A percentile compares a stretch with the other conserved stretches of the same genome.
These are phyloP conservation scores for Pythium sukuiense DNA, from an alignment of 352 stramenopile species.

Conservation along the genomic window DNA sequence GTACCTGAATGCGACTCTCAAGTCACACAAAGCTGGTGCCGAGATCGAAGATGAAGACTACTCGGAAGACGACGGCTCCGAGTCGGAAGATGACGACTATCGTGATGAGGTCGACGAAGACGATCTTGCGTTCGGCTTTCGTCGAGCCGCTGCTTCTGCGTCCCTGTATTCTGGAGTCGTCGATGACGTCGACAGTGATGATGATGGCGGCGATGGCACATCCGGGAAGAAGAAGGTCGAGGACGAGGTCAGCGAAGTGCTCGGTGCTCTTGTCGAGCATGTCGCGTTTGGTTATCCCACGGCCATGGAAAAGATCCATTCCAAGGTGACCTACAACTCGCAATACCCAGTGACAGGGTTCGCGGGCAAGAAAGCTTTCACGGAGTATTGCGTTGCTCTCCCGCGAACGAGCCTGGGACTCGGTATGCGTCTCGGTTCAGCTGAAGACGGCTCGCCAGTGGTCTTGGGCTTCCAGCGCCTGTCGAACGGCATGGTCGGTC, in stretches of 20 bases:
- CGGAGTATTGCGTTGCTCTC: slow-evolving; percentile 74
- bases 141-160: slow-evolving; percentile 25
- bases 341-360: slow-evolving; percentile 56
- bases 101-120: slow-evolving; percentile 67
- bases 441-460: slow-evolving; percentile 51
- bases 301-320: slow-evolving; percentile 39
- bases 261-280: slow-evolving; percentile 82
- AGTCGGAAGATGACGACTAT: slow-evolving; percentile 70
- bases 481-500: slow-evolving; percentile 67
- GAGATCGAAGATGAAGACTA: slow-evolving; percentile 61
- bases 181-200: slow-evolving; percentile 38
- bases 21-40: slow-evolving; percentile 43
- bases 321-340: slow-evolving; percentile 50
- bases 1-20: slow-evolving; percentile 43
- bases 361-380: slow-evolving; percentile 49
- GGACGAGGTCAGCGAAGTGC: slow-evolving; percentile 67
- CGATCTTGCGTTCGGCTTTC: slow-evolving; percentile 37
- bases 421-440: slow-evolving; percentile 79
- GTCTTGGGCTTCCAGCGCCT: slow-evolving; percentile 85
- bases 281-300: slow-evolving; percentile 77
- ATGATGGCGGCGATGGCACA: slow-evolving; percentile 48
- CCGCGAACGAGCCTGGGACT: slow-evolving; percentile 67
- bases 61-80: slow-evolving; percentile 66
- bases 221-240: slow-evolving; percentile 59
- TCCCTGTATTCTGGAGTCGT: slow-evolving; percentile 64